These are phyloP conservation scores for Astrothelium subdiscretum DNA, from an alignment of 495 filamentous ascomycete species.

Conservation along the genomic window DNA sequence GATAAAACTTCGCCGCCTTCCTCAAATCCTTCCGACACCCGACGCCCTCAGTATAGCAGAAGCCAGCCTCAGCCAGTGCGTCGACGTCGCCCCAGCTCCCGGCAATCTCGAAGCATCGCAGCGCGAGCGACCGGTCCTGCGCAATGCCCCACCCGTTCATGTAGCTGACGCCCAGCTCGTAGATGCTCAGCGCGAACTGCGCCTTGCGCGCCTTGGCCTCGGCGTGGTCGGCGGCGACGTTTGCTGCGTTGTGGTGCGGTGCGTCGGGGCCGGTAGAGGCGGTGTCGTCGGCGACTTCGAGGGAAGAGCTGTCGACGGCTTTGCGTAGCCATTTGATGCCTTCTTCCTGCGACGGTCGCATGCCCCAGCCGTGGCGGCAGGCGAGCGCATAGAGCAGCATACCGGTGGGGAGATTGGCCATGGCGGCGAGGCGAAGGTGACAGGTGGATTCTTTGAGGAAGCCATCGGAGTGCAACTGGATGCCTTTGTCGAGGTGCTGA, in stretches of 20 bases:
- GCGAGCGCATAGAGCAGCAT: slow-evolving; percentile 95
- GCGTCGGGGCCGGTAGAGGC: slow-evolving; percentile 28
- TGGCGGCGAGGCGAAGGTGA: slow-evolving; percentile 82
- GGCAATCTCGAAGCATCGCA: slow-evolving; percentile 93
- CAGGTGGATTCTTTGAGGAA: slow-evolving; percentile 86
- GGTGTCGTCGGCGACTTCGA: slow-evolving; percentile 75
- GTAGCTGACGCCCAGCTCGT: slow-evolving; percentile 92
- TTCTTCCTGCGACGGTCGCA: slow-evolving; percentile 79
- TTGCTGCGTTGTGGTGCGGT: slow-evolving; percentile 45
- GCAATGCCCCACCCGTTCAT: slow-evolving; percentile 97
- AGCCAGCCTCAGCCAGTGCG: slow-evolving; percentile 48
- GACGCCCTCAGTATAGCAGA: slow-evolving; percentile 31
- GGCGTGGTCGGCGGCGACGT: slow-evolving; percentile 41
- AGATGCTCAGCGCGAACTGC: slow-evolving; percentile 88
- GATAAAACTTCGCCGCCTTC: slow-evolving; percentile 85
- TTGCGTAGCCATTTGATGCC: slow-evolving; percentile 83
- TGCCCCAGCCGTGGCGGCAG: slow-evolving; percentile 97
- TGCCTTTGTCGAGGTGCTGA: slow-evolving; percentile 77
- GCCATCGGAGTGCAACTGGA: slow-evolving; percentile 77
- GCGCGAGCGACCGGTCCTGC: slow-evolving; percentile 75
- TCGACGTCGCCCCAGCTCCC: slow-evolving; percentile 96
- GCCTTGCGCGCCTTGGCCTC: slow-evolving; percentile 71
- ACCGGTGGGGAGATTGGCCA: slow-evolving; percentile 71
- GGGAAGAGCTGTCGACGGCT: slow-evolving; percentile 71
- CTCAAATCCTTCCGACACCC: slow-evolving; percentile 86